phyloP scores from a whole-genome alignment of 805 yeast genomes.

The Priceomyces castillae region DNA sequence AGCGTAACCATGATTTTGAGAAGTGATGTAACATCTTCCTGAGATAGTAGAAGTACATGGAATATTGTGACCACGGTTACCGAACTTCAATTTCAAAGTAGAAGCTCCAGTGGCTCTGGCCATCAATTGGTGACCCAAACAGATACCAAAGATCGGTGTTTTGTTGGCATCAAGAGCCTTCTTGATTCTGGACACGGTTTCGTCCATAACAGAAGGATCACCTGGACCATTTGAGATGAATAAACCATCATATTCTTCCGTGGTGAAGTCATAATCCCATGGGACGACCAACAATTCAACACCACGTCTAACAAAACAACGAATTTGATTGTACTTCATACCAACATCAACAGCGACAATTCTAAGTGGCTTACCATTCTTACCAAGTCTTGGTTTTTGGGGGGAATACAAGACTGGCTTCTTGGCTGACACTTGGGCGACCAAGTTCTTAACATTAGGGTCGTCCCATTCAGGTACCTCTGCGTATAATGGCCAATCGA shows the following conservation, averaged over 20 bases:
- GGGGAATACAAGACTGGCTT: conserved; percentile 79
- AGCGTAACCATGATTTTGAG: conserved; percentile 98
- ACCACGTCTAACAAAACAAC: conserved; percentile 95
- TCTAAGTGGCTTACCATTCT: conserved; percentile 73
- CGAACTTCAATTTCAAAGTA: conserved; percentile 88
- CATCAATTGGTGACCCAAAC: conserved; percentile 95
- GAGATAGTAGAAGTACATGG: conserved; percentile 88
- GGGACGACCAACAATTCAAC: conserved; percentile 95
- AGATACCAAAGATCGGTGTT: conserved; percentile 95
- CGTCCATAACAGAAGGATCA: conserved; percentile 86
- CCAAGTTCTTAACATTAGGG: conserved; percentile 89
- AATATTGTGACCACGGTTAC: conserved; percentile 99
- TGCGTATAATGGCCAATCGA: conserved; percentile 58
- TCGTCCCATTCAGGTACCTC: conserved; percentile 86
- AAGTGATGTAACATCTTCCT: conserved; percentile 97
- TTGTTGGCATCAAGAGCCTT: conserved; percentile 59
- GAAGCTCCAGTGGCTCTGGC: conserved; percentile 96
- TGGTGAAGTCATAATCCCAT: conserved; percentile 83
- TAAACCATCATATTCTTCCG: conserved; percentile 88
- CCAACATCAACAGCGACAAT: conserved; percentile 95
- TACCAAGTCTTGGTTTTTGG: conserved; percentile 49
- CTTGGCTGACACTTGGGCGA: conserved; percentile 81
- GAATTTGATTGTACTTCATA: conserved; percentile 95
- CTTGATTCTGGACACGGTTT: conserved; percentile 59
- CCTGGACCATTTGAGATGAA: conserved; percentile 99